phyloP scores from a whole-genome alignment of 2,329 filamentous ascomycete genomes.

The Ophiocordyceps sinensis region DNA sequence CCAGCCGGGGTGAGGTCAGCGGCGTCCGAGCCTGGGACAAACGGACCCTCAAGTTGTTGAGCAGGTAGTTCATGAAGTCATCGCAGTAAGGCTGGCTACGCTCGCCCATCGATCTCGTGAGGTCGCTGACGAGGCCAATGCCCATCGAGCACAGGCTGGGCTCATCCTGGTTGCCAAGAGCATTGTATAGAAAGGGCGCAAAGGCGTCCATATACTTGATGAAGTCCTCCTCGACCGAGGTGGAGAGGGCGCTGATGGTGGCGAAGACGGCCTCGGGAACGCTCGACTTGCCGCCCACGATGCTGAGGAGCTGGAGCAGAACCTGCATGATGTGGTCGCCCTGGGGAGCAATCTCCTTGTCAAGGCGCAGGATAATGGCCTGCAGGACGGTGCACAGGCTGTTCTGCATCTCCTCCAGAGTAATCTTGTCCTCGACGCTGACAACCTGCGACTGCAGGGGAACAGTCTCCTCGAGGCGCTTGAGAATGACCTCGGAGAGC shows the following conservation, averaged over 20 bases:
- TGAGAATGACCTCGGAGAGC: constrained; percentile 76
- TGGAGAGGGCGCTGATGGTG: constrained; percentile 81
- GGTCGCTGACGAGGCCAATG: constrained; percentile 92
- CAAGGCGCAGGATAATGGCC: constrained; percentile 79
- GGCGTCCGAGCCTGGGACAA: neutral
- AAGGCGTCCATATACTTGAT: constrained; percentile 97
- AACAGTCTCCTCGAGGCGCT: constrained; percentile 81
- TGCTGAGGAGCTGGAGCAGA: constrained; percentile 65
- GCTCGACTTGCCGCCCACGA: constrained; percentile 70
- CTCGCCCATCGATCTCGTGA: constrained; percentile 79
- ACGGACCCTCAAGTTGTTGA: constrained; percentile 75
- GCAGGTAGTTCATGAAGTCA: constrained; percentile 92
- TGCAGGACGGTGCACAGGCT: constrained; percentile 85
- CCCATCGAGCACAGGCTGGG: constrained; percentile 90
- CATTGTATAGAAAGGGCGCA: constrained; percentile 81
- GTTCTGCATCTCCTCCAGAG: constrained; percentile 94
- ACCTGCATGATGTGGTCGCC: constrained; percentile 90
- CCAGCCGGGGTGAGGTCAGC: neutral
- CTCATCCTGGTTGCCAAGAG: constrained; percentile 90
- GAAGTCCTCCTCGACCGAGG: constrained; percentile 83
- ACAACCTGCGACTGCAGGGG: constrained; percentile 86
- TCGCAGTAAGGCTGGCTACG: constrained; percentile 93
- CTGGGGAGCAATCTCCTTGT: constrained; percentile 79
- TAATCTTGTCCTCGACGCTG: constrained; percentile 91
- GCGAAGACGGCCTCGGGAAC: constrained; percentile 92